Conservation (phyloP, 83 land plant species). For the Thuja plicata region DNA sequence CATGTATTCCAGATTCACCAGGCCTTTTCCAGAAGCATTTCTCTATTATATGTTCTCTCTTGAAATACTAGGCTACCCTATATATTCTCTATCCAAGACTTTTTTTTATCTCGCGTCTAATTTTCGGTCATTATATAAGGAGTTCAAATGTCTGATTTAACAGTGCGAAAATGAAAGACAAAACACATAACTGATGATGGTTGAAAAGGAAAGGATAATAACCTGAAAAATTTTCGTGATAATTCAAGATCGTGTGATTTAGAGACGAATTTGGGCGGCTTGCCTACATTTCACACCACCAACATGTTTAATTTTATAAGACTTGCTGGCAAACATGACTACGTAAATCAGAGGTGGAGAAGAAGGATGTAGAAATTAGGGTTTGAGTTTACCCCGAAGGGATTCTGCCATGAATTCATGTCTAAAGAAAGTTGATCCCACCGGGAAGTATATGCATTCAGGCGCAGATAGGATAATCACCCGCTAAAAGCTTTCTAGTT, state of each 20-base stretch:
- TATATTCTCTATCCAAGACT: background rate
- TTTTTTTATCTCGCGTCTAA: background rate
- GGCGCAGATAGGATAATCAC: background rate
- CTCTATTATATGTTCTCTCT: background rate
- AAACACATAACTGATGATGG: background rate
- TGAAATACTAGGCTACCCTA: too few relatives aligned
- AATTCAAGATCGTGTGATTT: background rate
- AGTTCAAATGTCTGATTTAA: background rate
- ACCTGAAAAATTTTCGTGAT: background rate
- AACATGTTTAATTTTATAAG: background rate
- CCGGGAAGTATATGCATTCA: background rate
- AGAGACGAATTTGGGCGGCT: background rate
- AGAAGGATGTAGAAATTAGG: background rate
- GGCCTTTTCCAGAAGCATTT: background rate
- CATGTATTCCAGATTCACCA: background rate
- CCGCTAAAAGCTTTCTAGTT: background rate
- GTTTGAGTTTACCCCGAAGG: background rate
- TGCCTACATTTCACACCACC: background rate
- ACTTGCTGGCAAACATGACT: background rate
- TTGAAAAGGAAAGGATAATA: background rate
- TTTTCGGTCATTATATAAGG: background rate
- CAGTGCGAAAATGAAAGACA: background rate
- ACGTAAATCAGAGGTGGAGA: background rate
- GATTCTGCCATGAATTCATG: slow-evolving; percentile 3
- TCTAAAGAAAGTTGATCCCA: background rate